phyloP scores from a whole-genome alignment of 2,329 filamentous ascomycete genomes.

The Cordyceps fumosorosea region DNA sequence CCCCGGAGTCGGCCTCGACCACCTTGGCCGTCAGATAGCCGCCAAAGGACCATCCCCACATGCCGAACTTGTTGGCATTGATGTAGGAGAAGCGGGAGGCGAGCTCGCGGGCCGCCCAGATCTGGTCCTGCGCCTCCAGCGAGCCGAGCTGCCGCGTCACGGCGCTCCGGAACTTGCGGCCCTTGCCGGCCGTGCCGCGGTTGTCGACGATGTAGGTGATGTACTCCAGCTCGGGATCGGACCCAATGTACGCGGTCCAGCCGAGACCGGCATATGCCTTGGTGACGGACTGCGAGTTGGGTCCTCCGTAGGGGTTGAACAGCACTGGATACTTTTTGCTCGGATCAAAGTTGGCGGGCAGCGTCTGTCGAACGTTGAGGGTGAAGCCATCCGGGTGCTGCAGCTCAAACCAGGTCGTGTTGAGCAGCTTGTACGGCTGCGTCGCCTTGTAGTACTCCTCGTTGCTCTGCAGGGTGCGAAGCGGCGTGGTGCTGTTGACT shows the following conservation, averaged over 20 bases:
- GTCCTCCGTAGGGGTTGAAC: conserved; percentile 63
- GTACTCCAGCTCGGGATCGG: conserved; percentile 61
- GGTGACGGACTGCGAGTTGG: conserved; percentile 53
- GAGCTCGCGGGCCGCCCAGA: conserved; percentile 57
- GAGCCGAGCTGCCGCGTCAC: conserved; percentile 55
- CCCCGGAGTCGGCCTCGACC: conserved; percentile 52
- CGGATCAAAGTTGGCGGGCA: conserved; percentile 58
- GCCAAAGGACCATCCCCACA: conserved; percentile 65
- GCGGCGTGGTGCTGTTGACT: conserved; percentile 44
- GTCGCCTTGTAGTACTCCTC: conserved; percentile 48
- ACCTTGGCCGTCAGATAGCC: conserved; percentile 62
- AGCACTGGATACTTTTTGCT: conserved; percentile 59
- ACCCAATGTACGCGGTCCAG: conserved; percentile 59
- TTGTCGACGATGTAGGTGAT: conserved; percentile 63
- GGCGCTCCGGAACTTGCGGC: conserved; percentile 53
- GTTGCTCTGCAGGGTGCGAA: conserved; percentile 56
- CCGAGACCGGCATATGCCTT: conserved; percentile 49
- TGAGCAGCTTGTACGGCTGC: conserved; percentile 54
- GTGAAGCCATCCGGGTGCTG: conserved; percentile 53
- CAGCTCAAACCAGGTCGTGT: conserved; percentile 58
- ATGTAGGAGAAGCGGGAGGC: conserved; percentile 44
- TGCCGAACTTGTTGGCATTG: conserved; percentile 53
- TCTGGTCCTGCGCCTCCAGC: conserved; percentile 59
- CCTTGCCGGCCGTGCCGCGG: conserved; percentile 59
- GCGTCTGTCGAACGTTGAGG: conserved; percentile 58